Conservation (phyloP, 2,329 filamentous ascomycete genomes). For the Cercospora brassicicola region DNA sequence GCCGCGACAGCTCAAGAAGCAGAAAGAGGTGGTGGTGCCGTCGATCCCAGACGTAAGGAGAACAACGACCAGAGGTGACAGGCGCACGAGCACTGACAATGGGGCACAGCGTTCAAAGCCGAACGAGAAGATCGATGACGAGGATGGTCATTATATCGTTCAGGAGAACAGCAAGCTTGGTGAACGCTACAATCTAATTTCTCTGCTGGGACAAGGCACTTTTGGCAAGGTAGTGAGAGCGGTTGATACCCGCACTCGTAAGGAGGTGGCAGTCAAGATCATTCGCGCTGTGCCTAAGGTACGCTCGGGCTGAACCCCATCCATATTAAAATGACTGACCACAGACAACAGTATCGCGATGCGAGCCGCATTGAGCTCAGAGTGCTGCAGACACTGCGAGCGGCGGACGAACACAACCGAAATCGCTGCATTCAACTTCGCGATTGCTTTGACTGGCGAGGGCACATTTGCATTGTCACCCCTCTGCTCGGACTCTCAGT, state of each 20-base stretch:
- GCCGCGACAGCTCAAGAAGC: conserved; percentile 85
- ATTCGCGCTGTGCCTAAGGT: conserved; percentile 93
- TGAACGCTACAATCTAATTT: conserved; percentile 84
- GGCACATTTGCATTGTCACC: conserved; percentile 87
- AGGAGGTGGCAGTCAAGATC: conserved; percentile 93
- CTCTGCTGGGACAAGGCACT: conserved; percentile 90
- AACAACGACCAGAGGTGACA: conserved; percentile 1
- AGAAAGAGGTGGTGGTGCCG: conserved; percentile 62
- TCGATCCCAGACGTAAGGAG: conserved; percentile 57
- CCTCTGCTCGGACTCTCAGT: conserved; percentile 87
- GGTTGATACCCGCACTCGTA: conserved; percentile 71
- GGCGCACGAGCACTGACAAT: conserved; percentile 20
- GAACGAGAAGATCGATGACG: conserved; percentile 79
- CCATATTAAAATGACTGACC: neutral
- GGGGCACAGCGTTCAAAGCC: conserved; percentile 33
- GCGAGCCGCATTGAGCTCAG: conserved; percentile 91
- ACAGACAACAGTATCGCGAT: conserved; percentile 67
- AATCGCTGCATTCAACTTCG: conserved; percentile 96
- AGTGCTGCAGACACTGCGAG: conserved; percentile 85
- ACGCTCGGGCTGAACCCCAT: neutral
- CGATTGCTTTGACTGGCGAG: conserved; percentile 95
- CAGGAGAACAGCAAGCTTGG: conserved; percentile 82
- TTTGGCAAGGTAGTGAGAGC: conserved; percentile 98
- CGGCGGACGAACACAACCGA: conserved; percentile 86
- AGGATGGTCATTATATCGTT: conserved; percentile 96